Evolutionary conservation across 257 asterid species (phyloP), one percentile per base, ranked within the genome.

Genomic region (Solanum verrucosum): DNA sequence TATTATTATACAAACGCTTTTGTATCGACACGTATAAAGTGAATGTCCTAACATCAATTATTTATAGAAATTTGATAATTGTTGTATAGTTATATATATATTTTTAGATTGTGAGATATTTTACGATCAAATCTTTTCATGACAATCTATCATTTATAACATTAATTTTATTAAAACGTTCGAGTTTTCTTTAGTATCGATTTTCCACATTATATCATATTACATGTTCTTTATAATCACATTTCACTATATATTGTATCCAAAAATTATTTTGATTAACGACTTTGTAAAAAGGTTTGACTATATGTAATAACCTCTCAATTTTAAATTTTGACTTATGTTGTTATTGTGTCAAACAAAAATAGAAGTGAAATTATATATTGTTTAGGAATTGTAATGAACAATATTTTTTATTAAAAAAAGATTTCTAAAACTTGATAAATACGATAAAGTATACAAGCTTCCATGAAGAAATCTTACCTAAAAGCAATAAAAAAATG

Each of bases 281-380:
- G 9, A 1, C 5, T 2, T 15, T 16, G 0, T 56, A 56, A 18
- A 56, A 18, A 56, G 4, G 4, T 31, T 0, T 67, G 5, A 7
- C 4, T 31, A 9, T 3, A 31, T 15, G 3, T 31, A 7, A 1
- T 12, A 70, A 29, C 38, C 6, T 70, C 38, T 70, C 9, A 31
- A 31, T 31, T 14, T 52, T 18, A 56, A 56, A 56, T 7, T 56
- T 56, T 56, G 65, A 2, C n/a, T 56, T 56, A 0, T 16, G 23
- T 52, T 16, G 23, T 49, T 52, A 52, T 52, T n/a, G 63, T 52
- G 63, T 18, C 63, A 52, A 52, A 6, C 63, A 1, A 52, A 52
- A 52, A 0, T 18, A 52, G 63, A 52, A 52, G 4, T 52, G 63
- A 52, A 52, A 52, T 16, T 52, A 16, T 18, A 18, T 52, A 52